Percentiles rank a stretch among this genome's conserved stretches.
phyloP scores from a whole-genome alignment of 805 yeast species.

The Ogataea dorogensis region DNA sequence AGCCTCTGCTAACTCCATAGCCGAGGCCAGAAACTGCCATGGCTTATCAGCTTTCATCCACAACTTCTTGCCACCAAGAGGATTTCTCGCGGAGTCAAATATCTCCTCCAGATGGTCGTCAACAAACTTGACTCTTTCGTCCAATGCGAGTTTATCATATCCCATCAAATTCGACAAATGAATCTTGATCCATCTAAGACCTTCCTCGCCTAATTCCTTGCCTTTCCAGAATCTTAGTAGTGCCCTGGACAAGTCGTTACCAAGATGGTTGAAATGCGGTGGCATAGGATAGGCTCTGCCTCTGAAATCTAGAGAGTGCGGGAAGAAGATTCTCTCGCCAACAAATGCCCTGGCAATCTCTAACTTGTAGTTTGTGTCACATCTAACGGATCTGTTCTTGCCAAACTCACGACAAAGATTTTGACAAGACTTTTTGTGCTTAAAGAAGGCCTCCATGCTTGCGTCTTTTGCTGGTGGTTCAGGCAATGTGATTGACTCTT shows the following conservation, averaged over 20 bases:
- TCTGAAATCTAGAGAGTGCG: conserved; percentile 78
- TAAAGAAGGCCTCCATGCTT: conserved; percentile 69
- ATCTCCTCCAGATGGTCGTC: conserved; percentile 57
- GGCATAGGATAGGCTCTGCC: conserved; percentile 83
- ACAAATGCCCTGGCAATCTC: conserved; percentile 93
- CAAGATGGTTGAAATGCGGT: conserved; percentile 78
- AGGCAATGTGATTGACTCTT: conserved; percentile 47
- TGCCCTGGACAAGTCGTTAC: conserved; percentile 75
- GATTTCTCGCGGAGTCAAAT: conserved; percentile 58
- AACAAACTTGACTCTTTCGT: conserved; percentile 58
- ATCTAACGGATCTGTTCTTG: conserved; percentile 77
- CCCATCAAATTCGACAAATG: conserved; percentile 76
- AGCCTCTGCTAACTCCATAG: conserved; percentile 66
- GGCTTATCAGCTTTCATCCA: conserved; percentile 79
- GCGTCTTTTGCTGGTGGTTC: conserved; percentile 57
- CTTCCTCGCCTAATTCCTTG: conserved; percentile 58
- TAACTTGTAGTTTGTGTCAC: conserved; percentile 89
- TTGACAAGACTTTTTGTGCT: conserved; percentile 64
- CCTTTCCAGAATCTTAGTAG: conserved; percentile 77
- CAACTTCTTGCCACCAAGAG: conserved; percentile 56
- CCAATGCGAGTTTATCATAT: conserved; percentile 66
- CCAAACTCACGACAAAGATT: conserved; percentile 58
- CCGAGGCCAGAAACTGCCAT: conserved; percentile 76
- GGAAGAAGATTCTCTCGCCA: conserved; percentile 76
- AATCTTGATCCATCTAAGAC: conserved; percentile 72